Evolutionary conservation across 2,329 filamentous ascomycete genomes (phyloP), one percentile per base, ranked within the genome.

Genomic region (Camillea tinctor): DNA sequence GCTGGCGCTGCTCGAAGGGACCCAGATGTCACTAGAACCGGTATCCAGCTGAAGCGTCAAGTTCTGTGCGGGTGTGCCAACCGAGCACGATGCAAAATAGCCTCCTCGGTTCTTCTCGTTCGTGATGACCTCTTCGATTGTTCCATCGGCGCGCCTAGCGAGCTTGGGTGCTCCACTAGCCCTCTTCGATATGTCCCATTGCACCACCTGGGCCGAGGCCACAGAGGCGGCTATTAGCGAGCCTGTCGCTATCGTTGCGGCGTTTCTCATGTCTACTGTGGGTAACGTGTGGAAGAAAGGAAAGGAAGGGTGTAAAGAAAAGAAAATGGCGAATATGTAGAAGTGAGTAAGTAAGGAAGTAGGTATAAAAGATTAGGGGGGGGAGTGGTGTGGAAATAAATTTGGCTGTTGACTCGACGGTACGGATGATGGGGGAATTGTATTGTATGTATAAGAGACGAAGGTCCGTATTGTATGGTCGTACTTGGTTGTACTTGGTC

Each of bases 21-120:
- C 79, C 86, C 87, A 89, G 21, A 86, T 80, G 73, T 89, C 87
- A 62, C 84, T 87, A 68, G 84, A 88, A 50, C 86, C 87, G 0
- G 86, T 89, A 72, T 89, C 86, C 51, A 89, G 77, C 70, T 87
- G 84, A 56, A 89, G 73, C 1, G 79, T 81, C 49, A 89, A 61
- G 3, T 80, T 72, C 68, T 89, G 86, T 13, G 74, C 72, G 0
- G 86, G 86, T 6, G 81, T 86, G 19, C 87, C 87, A 22, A 89
- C 70, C 23, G 76, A 73, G 61, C 86, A 81, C 21, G 80, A 80
- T 19, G 82, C 80, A 67, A 86, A 87, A 70, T 88, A 88, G 40
- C 80, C 76, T 40, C 84, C 84, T 52, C 74, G 68, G 7, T 66
- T 64, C 55, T 71, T 67, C 56, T 81, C 73, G 64, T 85, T 84